Base-by-base conservation (phyloP, 2,329 filamentous ascomycete genomes). In the Penicillium freii region DNA sequence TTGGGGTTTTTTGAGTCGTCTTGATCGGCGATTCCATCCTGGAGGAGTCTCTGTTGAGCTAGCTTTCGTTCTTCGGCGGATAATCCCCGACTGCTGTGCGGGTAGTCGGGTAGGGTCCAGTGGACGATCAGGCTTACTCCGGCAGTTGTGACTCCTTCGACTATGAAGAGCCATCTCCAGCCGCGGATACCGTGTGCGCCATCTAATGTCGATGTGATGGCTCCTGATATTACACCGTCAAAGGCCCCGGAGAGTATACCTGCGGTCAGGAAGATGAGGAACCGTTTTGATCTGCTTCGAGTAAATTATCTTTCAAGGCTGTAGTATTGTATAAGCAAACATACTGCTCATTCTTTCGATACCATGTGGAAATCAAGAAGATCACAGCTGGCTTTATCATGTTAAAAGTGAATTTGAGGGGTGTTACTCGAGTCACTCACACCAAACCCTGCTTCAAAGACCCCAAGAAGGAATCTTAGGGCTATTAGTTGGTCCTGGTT, bases 101-200 rank as follows among this genome's bases (percentile, higher is more conserved):
- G 54, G 40, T 40, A 59, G 25, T 59, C 57, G 11, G 40, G 50
- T 8, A 59, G 25, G 5, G 45, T 43, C 44, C 38, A 54, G 11
- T 53, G 39, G 2, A 36, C 44, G 7, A 54, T n/a, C 3, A 57
- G n/a, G 13, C 43, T 49, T 4, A 54, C 19, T 2, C 44, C 54
- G 8, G 45, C 45, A 36, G 57, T 59, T n/a, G 45, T n/a, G 17
- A 43, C 33, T 6, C 57, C 50, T 36, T 57, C 49, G 39, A 55
- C 40, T 13, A 57, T 59, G 36, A 59, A 57, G 2, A 57, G 49
- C 57, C 57, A 59, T 9, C 54, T 25, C 57, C 54, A 59, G 10
- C 57, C 54, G 1, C 54, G 44, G 15, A 54, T 46, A 5, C 34
- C 45, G 34, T 42, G 39, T 25, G 17, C n/a, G 17, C 57, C 57